Base-by-base conservation (phyloP, 768 basidiomycete species). In the Glaciozyma antarctica region DNA sequence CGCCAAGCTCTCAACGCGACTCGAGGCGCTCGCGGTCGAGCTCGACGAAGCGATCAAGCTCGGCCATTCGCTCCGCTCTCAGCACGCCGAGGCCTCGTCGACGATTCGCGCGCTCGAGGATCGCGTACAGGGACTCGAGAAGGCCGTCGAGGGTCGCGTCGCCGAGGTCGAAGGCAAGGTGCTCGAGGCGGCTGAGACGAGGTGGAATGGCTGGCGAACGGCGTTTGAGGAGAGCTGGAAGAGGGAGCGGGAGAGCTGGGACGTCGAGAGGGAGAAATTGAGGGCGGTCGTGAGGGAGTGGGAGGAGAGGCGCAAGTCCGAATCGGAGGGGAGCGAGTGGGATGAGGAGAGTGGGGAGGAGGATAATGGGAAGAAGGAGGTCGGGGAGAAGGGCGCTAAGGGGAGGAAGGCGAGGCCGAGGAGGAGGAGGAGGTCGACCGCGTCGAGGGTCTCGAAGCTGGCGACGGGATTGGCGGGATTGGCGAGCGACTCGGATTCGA, bases 171-270 rank as follows among this genome's bases (percentile, higher is more conserved):
- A 67, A 34, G 73, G 73, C 4, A 77, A 77, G 24, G 77, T 79
- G 45, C 26, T 61, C 54, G 13, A 67, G 30, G 68, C 52, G 55
- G 43, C 87, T 38, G 77, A 79, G 24, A 66, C 63, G 34, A 63
- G 69, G 41, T 79, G 78, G 78, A 75, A 76, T 30, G 83, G 85
- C 49, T 92, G 89, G 88, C 87, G 86, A 75, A 84, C 83, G 72
- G 79, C 78, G 16, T 84, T 92, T 28, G 90, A 92, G 71, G 86
- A 85, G 13, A 83, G 85, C 58, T 92, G 89, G 89, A 82, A 79
- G 44, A 78, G 76, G 34, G 85, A 92, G 41, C 83, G 86, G 71
- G 86, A 88, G 69, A 87, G 88, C 62, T 95, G 90, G 90, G 81
- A 81, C 2, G 79, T 82, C 45, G 92, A 95, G 76, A 81, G 90